phyloP scores from a whole-genome alignment of 2,329 filamentous ascomycete genomes.

The Cladosporium sp. region DNA sequence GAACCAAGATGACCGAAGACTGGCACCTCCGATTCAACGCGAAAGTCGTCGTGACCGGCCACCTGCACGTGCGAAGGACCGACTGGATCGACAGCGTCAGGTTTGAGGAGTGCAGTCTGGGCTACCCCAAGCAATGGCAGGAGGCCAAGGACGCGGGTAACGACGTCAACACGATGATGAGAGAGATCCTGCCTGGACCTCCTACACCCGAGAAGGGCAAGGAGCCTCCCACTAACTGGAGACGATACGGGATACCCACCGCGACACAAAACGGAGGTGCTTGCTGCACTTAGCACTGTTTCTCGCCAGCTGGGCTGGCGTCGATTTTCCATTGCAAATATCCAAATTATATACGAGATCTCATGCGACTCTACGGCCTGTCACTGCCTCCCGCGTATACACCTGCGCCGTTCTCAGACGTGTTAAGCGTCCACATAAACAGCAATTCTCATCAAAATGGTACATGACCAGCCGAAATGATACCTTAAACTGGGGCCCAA shows the following conservation, averaged over 20 bases:
- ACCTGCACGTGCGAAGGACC: slow-evolving; percentile 41
- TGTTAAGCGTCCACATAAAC: too few species aligned
- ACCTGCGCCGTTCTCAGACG: too few species aligned
- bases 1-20: slow-evolving; percentile 41
- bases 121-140: slow-evolving; percentile 45
- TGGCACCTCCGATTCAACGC: slow-evolving; percentile 43
- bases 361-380: too few species aligned
- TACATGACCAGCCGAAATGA: too few species aligned
- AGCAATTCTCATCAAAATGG: too few species aligned
- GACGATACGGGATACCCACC: not conserved
- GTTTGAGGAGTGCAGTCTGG: slow-evolving; percentile 43
- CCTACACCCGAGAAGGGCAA: slow-evolving; percentile 25
- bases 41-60: slow-evolving; percentile 42
- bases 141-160: slow-evolving; percentile 36
- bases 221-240: slow-evolving; percentile 20
- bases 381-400: too few species aligned
- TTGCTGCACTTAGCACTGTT: too few species aligned
- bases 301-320: too few species aligned
- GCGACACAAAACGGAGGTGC: too few species aligned
- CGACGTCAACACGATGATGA: slow-evolving; percentile 40
- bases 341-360: too few species aligned
- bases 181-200: slow-evolving; percentile 42
- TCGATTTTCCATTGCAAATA: too few species aligned
- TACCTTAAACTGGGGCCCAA: too few species aligned
- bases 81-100: slow-evolving; percentile 42